Base-by-base conservation (phyloP, 768 basidiomycete species). In the Pilatotrama ljubarskyi region DNA sequence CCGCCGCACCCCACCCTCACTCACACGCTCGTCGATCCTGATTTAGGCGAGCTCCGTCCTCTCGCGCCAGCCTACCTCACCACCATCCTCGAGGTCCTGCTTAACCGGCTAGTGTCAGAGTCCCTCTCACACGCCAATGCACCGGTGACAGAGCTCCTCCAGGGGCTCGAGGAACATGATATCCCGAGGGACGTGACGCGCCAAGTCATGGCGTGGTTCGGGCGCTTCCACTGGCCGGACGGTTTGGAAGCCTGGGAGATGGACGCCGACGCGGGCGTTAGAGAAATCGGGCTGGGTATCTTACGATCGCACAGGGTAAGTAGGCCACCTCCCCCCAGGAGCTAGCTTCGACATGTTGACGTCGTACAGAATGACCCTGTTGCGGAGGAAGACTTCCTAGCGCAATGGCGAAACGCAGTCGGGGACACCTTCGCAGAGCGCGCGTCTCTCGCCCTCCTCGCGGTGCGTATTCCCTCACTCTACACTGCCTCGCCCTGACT, bases 121-220 rank as follows among this genome's bases (percentile, higher is more conserved):
- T 81, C 81, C 9, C 77, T 87, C 42, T 73, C 81, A 8, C 76
- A 81, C 64, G 73, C 78, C 2, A 76, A 79, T 3, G 86, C 80
- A 0, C 76, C 84, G 0, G 77, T 86, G n/a, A 80, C 85, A 43
- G 78, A 80, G n/a, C 73, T 96, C 42, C 69, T 80, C 7, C 75
- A 80, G 10, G 75, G 83, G 0, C 80, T 98, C 13, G 82, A 84
- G 17, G 80, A 91, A 3, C 86, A 93, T 67, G 91, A 91, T 18
- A 74, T 95, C 15, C 78, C 83, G 8, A 74, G 82, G 7, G 70
- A 76, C 2, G 81, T 94, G 26, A 80, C 84, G 8, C 74, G 69
- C 7, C 91, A 93, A 69, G 80, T 94, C 25, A 84, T 97, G 78
- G 69, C 74, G 0, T 95, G 95, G 88, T 98, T 96, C 65, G 94